A percentile compares a stretch with the other conserved stretches of the same genome.
phyloP scores from a whole-genome alignment of 2,329 filamentous ascomycete species.

The Fusarium albosuccineum region DNA sequence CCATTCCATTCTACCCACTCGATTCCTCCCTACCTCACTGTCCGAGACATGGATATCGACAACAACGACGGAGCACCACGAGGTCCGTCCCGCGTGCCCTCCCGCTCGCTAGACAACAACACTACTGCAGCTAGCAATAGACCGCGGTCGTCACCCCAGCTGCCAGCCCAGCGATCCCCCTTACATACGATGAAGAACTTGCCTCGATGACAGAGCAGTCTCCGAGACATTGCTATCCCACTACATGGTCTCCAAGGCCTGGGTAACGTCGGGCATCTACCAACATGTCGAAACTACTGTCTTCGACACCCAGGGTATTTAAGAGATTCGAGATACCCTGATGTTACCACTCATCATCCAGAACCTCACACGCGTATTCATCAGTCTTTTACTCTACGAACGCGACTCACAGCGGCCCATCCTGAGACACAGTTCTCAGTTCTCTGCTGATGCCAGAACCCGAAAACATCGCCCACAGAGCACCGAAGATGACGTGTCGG shows the following conservation, averaged over 20 bases:
- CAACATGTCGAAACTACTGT: background rate
- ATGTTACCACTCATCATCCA: background rate
- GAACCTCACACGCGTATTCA: background rate
- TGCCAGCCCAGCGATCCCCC: background rate
- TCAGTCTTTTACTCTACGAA: background rate
- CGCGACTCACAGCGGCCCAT: background rate
- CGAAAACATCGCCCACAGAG: background rate
- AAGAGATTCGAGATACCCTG: background rate
- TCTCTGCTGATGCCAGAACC: too few species aligned
- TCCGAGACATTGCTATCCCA: too few species aligned
- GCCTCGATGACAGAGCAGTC: too few species aligned
- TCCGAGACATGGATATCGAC: slow-evolving; percentile 10
- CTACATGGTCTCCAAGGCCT: background rate
- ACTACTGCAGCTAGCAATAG: slow-evolving; percentile 14
- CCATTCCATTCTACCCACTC: too few species aligned
- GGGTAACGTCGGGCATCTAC: background rate
- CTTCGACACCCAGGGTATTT: background rate
- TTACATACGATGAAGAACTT: background rate
- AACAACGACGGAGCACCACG: background rate
- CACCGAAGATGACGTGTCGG: background rate
- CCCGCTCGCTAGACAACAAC: slow-evolving; percentile 1
- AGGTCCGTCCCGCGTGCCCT: background rate
- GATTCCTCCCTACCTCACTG: too few species aligned
- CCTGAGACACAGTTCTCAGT: background rate
- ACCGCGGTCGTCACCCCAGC: background rate